Base-by-base conservation (phyloP, 495 filamentous ascomycete genomes). In the Aspergillus coremiiformis region DNA sequence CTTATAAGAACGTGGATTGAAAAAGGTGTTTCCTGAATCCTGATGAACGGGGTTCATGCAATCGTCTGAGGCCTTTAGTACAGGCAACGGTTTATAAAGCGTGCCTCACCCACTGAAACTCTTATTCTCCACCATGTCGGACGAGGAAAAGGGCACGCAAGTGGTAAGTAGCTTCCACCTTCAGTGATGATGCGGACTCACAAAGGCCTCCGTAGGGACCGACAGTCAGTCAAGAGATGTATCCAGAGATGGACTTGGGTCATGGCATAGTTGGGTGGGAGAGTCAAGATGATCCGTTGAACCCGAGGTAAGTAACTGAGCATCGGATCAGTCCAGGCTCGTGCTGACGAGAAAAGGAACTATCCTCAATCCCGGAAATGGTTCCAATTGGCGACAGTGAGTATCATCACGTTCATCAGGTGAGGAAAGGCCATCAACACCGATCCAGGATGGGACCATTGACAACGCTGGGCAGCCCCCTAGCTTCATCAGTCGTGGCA, bases 191-290 rank as follows among this genome's bases (percentile, higher is more conserved):
- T n/a, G n/a, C n/a, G n/a, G n/a, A n/a, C n/a, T n/a, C n/a, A n/a
- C n/a, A n/a, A n/a, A n/a, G n/a, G n/a, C n/a, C n/a, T 41, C 21
- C 5, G 8, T 41, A 41, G 37, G 37, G 8, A 10, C 14, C 3
- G n/a, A 3, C n/a, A 11, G 5, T 12, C 8, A 17, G 37, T 17
- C 15, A 10, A 17, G 55, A 53, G 12, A 12, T 39, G 1, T 44
- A 56, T 35, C 54, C 54, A 0, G n/a, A 48, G 10, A 52, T 26
- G 9, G 49, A 52, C n/a, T 21, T 56, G 17, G 24, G 43, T 0
- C 22, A 52, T 14, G 54, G 44, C 19, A 39, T 56, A n/a, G 44
- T 56, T 27, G 54, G 54, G 11, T 56, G 54, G 54, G 54, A 56
- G 15, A 30, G 54, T 35, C 49, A 49, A 4, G 49, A 49, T 9